These are phyloP conservation scores for Colletotrichum sp. DNA, from an alignment of 2,329 filamentous ascomycete genomes.

Conservation along the genomic window DNA sequence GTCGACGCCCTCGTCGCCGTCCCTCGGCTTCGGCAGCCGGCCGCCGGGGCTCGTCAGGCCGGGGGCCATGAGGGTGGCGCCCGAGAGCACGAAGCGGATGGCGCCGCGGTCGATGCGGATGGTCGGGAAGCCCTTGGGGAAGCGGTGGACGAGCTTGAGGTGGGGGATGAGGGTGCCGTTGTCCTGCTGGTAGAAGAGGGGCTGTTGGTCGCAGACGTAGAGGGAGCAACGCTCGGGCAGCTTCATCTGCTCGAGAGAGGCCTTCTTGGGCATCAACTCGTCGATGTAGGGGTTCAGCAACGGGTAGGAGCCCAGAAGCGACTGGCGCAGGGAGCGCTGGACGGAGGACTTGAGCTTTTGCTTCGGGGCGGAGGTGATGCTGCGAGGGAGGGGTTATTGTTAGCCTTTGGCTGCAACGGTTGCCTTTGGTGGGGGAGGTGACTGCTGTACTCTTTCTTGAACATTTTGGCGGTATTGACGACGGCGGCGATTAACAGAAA, in stretches of 20 bases:
- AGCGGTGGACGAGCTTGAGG: slow-evolving; percentile 86
- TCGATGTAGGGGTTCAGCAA: slow-evolving; percentile 88
- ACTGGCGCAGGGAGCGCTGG: slow-evolving; percentile 83
- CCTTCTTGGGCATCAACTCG: slow-evolving; percentile 93
- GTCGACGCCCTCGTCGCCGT: slow-evolving; percentile 50
- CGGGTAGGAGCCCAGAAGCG: slow-evolving; percentile 84
- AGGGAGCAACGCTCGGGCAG: slow-evolving; percentile 89
- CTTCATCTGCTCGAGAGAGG: slow-evolving; percentile 88
- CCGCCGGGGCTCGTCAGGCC: slow-evolving; percentile 87
- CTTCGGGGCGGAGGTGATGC: slow-evolving; percentile 79
- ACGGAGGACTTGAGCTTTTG: slow-evolving; percentile 98
- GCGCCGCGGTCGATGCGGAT: slow-evolving; percentile 94
- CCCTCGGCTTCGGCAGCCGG: slow-evolving; percentile 66
- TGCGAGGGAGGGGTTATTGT: slow-evolving; percentile 39
- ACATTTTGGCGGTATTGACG: slow-evolving; percentile 64
- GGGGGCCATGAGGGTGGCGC: slow-evolving; percentile 95
- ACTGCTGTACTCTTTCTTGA: slow-evolving; percentile 85
- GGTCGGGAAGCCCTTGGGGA: slow-evolving; percentile 81
- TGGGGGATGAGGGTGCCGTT: slow-evolving; percentile 82
- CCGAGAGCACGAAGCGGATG: slow-evolving; percentile 93
- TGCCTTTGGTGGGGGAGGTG: not conserved
- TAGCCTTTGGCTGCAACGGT: slow-evolving; percentile 1
- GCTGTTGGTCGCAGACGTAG: slow-evolving; percentile 79
- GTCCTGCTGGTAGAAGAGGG: slow-evolving; percentile 91
- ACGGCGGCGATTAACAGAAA: not conserved